Percentiles rank a stretch among this genome's conserved stretches.
Evolutionary conservation across 305 asterid genomes (phyloP).

Genomic region (Coffea humblotiana): DNA sequence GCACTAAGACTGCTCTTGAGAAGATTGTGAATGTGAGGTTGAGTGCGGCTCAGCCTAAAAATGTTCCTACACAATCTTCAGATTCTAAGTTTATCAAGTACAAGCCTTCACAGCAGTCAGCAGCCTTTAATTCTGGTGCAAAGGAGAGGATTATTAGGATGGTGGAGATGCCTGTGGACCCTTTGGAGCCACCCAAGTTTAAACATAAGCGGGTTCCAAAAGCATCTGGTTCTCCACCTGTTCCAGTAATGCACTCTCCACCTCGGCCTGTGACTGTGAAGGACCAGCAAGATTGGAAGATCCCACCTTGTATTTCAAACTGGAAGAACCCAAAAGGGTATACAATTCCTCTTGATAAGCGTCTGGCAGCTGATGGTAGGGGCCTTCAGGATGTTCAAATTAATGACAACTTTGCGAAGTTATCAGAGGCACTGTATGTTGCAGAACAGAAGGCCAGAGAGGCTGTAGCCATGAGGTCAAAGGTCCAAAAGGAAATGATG

Average conservation of each 20-base stretch:
- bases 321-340: constrained; percentile 97
- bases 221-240: constrained; percentile 94
- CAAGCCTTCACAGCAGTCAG: constrained; percentile 81
- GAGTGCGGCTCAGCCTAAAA: constrained; percentile 91
- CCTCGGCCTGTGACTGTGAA: constrained; percentile 90
- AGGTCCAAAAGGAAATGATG: constrained; percentile 91
- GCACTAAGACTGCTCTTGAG: constrained; percentile 80
- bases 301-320: constrained; percentile 90
- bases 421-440: constrained; percentile 74
- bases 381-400: constrained; percentile 95
- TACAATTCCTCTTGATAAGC: constrained; percentile 89
- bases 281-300: constrained; percentile 95
- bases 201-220: constrained; percentile 88
- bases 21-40: constrained; percentile 78
- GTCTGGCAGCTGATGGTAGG: constrained; percentile 93
- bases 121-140: constrained; percentile 90
- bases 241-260: constrained; percentile 92
- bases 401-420: constrained; percentile 82
- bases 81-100: constrained; percentile 83
- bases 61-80: constrained; percentile 64
- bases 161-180: constrained; percentile 91
- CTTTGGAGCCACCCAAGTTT: constrained; percentile 89
- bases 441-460: constrained; percentile 93
- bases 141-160: constrained; percentile 84
- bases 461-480: constrained; percentile 88